Conservation (phyloP, 2,329 filamentous ascomycete genomes). For the Alternaria burnsii region DNA sequence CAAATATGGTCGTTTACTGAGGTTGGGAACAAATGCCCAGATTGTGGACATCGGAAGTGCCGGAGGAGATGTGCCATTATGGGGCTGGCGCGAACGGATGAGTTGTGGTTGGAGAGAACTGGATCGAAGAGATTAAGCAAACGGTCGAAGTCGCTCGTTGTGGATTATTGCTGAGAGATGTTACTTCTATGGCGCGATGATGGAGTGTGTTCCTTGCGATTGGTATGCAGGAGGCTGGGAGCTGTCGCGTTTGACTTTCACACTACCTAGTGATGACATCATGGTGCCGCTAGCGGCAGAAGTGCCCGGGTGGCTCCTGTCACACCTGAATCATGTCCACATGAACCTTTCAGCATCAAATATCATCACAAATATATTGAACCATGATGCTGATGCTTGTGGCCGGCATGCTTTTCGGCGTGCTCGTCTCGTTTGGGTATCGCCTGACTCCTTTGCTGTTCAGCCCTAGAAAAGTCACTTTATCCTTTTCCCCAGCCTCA, state of each 20-base stretch:
- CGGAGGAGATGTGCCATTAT: slow-evolving; percentile 8
- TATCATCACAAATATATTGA: not conserved
- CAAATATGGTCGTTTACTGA: not conserved
- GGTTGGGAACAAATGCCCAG: slow-evolving; percentile 5
- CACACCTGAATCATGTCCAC: not conserved
- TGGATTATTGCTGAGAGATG: not conserved
- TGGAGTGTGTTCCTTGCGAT: not conserved
- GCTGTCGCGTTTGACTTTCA: not conserved
- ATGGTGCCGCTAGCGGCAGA: not conserved
- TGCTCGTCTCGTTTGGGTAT: slow-evolving; percentile 10
- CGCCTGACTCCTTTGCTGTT: slow-evolving; percentile 12
- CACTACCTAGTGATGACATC: not conserved
- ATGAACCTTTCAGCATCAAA: not conserved
- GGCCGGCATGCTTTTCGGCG: not conserved
- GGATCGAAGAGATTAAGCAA: not conserved
- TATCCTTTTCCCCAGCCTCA: slow-evolving; percentile 15
- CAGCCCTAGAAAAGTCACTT: not conserved
- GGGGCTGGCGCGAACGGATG: slow-evolving; percentile 5
- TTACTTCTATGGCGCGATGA: not conserved
- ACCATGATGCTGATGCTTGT: not conserved
- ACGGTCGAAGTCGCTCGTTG: not conserved
- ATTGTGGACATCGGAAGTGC: slow-evolving; percentile 9
- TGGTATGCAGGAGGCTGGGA: not conserved
- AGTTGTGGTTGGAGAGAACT: slow-evolving; percentile 8
- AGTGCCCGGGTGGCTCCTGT: no score